phyloP scores from a whole-genome alignment of 768 basidiomycete species.

The Hygrophoropsis aurantiaca region DNA sequence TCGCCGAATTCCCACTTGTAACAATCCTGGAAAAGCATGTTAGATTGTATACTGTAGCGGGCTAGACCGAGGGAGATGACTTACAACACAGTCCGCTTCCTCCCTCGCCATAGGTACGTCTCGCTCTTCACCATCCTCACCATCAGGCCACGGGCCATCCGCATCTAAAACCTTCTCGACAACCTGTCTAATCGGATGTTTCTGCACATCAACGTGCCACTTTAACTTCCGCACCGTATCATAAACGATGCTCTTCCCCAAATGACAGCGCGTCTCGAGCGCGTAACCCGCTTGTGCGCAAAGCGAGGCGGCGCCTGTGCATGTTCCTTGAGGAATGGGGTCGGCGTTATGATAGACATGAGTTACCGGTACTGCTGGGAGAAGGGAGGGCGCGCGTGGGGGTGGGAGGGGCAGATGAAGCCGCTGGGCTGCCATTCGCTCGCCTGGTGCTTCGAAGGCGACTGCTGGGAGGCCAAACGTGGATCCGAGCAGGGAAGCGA shows the following conservation, averaged over 20 bases:
- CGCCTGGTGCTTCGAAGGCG: constrained; percentile 66
- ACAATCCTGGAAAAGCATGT: constrained; percentile 55
- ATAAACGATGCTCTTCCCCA: constrained; percentile 62
- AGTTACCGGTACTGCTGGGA: constrained; percentile 28
- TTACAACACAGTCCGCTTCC: constrained; percentile 65
- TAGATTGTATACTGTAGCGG: not conserved
- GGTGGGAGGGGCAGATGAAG: constrained; percentile 63
- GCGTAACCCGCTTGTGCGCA: constrained; percentile 71
- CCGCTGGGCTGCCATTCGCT: constrained; percentile 57
- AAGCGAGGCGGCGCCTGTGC: constrained; percentile 47
- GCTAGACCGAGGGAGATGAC: constrained; percentile 14
- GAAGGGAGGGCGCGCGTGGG: not conserved
- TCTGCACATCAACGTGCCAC: constrained; percentile 59
- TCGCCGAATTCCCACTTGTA: constrained; percentile 74
- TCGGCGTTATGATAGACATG: constrained; percentile 73
- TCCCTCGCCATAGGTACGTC: constrained; percentile 57
- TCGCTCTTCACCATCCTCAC: constrained; percentile 34
- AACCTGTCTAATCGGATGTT: constrained; percentile 54
- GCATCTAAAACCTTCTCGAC: constrained; percentile 53
- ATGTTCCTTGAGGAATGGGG: constrained; percentile 63
- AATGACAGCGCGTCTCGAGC: constrained; percentile 60
- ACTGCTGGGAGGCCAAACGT: constrained; percentile 68
- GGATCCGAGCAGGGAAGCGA: constrained; percentile 61
- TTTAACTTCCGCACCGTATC: constrained; percentile 64
- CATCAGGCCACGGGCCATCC: constrained; percentile 41